Base-by-base conservation (phyloP, 2,329 filamentous ascomycete genomes). In the Verticillium klebahnii region DNA sequence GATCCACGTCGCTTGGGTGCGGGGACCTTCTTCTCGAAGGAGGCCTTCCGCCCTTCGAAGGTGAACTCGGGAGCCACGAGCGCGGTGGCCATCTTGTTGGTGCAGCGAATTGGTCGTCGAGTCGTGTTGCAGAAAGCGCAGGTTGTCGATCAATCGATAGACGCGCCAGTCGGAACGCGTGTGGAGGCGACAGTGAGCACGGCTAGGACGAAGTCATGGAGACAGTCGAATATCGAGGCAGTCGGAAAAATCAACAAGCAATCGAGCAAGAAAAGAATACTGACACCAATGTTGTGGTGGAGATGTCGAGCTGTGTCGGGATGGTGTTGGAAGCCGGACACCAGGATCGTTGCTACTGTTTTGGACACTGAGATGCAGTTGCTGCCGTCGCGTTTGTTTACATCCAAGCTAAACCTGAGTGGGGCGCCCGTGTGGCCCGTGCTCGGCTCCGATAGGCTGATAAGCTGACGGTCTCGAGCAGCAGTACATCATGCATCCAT, bases 31-130 rank as follows among this genome's bases (percentile, higher is more conserved):
- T 80, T 80, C 58, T 90, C 84, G 74, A 98, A 99, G 12, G 92
- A 94, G 36, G 87, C 88, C 39, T 97, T 78, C 57, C 95, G 91
- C 69, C 88, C 89, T 66, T 92, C 87, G 67, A 88, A 88, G 17
- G 89, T 90, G 67, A 84, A 80, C 64, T 66, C 63, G 45, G 64
- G 61, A 19, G 63, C 50, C 59, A 63, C 54, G 29, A 50, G 45
- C 45, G 45, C 45, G 11, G 45, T 50, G 45, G 45, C 45, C 45
- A 50, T 50, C 11, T 50, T 50, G 19, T 8, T 23, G 11, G 6
- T 19, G 19, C 29, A 29, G 29, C 5, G 11, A 23, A 19, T 23
- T 23, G 45, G n/a, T 50, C 7, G 23, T 11, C 14, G 14, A 14
- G 34, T 36, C 14, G 39, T 19, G 17, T n/a, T 50, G 45, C 9